Base-by-base conservation (phyloP, 2,329 filamentous ascomycete genomes). In the Penicillium concentricum region DNA sequence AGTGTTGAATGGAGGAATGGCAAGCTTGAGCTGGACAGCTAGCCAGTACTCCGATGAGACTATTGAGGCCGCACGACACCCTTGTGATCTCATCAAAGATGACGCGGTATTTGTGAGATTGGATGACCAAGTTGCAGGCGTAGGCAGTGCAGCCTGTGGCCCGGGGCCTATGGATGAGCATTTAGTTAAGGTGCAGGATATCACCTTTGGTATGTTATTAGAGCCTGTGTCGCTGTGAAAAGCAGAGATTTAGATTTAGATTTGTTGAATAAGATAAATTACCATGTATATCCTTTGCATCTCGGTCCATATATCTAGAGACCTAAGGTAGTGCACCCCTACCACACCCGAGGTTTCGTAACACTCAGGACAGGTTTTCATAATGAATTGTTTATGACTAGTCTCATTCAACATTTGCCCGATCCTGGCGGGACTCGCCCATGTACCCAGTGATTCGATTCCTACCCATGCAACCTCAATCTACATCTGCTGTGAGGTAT, bases 61-160 rank as follows among this genome's bases (percentile, higher is more conserved):
- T 24, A 10, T 52, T 43, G 54, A 57, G 28, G 47, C 38, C 7
- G 54, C 54, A 26, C 35, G 43, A 5, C 54, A 57, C 24, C 43
- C 48, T 32, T 57, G 54, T 43, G 48, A 57, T 20, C 39, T 57
- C 1, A 22, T 43, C 15, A 43, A 57, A 30, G 43, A 43, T n/a
- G 54, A 43, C 1, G 43, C 10, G 1, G 15, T 57, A 12, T 57
- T 57, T 41, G 43, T 57, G 28, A 57, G 43, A 18, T 28, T 57
- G 30, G 54, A 57, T 43, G 22, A 48, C 4, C 37, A 43, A 24
- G 54, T 57, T 20, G 54, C 48, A 2, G 54, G 54, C 4, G 54
- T 57, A 34, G 54, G 54, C 30, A 57, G 10, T 43, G 54, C 54
- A 3, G 54, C 54, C 3, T 57, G 54, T 52, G 54, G 54, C n/a